Evolutionary conservation across 2,329 filamentous ascomycete species (phyloP), one percentile per base, ranked within the genome.

Genomic region (Periconia sp.): DNA sequence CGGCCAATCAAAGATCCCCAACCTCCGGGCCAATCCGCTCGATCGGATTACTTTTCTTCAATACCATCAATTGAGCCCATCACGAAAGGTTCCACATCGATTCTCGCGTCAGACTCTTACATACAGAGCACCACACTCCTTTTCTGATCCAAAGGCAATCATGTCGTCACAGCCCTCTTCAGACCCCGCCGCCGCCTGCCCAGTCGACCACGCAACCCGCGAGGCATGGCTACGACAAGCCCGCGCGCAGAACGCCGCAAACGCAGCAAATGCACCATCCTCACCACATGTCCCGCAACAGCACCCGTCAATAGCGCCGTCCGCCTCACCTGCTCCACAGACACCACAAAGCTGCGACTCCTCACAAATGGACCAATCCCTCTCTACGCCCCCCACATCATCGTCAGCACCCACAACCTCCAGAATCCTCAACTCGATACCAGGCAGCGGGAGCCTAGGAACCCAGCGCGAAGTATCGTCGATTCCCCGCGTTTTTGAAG

Each of bases 151-250:
- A 27, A 27, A 27, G 23, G 23, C 33, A 37, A 58, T 56, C 50
- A 69, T 70, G 63, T 60, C 63, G 44, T 63, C 66, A 19, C 48
- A 63, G 48, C 64, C 73, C 50, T 73, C 77, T 10, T 53, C 67
- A 17, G 64, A 77, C 11, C 56, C 66, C 18, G 64, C 68, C 40
- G 61, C 69, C 59, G 67, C 71, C 53, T 97, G 94, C 68, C 94
- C 94, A 6, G 91, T 97, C 67, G 92, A 97, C 76, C 89, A 92
- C 77, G 90, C 91, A 67, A 89, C 91, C 49, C 88, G 94, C 65
- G 89, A 92, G 66, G 85, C 88, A 65, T 99, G 93, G 93, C 83
- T 97, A 37, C 80, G 83, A 53, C 85, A 91, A 69, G 85, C 87
- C 41, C 84, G 69, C 77, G 81, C 73, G 55, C 75, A 64, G 43